Evolutionary conservation across 2,329 filamentous ascomycete species (phyloP).

Genomic region (Talaromyces sp.): DNA sequence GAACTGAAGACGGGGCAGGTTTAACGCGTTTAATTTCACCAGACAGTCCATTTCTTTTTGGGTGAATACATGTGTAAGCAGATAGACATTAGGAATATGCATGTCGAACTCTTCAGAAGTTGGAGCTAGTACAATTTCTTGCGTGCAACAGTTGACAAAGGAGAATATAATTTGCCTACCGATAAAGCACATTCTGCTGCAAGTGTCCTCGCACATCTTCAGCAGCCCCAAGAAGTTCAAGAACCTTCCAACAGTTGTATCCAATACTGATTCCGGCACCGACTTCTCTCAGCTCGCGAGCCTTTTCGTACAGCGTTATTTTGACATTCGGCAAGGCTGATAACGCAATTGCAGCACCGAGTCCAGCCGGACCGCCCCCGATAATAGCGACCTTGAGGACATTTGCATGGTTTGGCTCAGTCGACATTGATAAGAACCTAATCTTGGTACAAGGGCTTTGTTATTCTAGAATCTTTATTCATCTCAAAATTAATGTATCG

Average conservation of each 20-base stretch:
- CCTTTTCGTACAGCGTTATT: constrained; percentile 6
- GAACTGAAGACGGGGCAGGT: background rate
- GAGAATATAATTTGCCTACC: background rate
- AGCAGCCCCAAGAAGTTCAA: constrained; percentile 5
- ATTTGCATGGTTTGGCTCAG: background rate
- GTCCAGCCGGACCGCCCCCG: constrained; percentile 3
- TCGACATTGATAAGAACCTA: background rate
- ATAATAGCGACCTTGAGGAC: constrained; percentile 2
- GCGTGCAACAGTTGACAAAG: background rate
- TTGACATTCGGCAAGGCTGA: background rate
- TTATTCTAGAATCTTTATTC: background rate
- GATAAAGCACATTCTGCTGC: background rate
- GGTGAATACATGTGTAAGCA: background rate
- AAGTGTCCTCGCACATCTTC: background rate
- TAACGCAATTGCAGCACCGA: constrained; percentile 5
- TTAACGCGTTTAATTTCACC: background rate
- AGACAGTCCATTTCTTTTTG: background rate
- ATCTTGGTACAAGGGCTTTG: background rate
- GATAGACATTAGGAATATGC: no score
- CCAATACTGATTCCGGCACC: constrained; percentile 3
- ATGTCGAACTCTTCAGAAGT: background rate
- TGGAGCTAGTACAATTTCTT: background rate
- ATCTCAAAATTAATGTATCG: background rate
- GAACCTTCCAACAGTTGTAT: constrained; percentile 6
- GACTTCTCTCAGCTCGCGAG: constrained; percentile 6